Percentiles rank a stretch among this genome's conserved stretches.
These are phyloP conservation scores for Colletotrichum shisoi DNA, from an alignment of 2,329 filamentous ascomycete genomes.

Conservation along the genomic window DNA sequence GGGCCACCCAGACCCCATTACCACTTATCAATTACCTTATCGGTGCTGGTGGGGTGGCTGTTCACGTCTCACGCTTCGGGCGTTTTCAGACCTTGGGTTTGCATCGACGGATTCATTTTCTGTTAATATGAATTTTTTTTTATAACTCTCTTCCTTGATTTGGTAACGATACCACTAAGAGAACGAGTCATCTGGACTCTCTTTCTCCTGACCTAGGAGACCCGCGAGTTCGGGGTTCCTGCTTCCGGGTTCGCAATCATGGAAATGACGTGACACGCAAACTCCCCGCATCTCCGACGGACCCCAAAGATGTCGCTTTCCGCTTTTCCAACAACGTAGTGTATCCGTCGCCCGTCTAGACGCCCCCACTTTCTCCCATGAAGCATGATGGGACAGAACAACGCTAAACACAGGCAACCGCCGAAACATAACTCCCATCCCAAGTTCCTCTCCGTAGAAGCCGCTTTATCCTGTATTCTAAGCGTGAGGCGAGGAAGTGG, in stretches of 20 bases:
- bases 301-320: slow-evolving; percentile 10
- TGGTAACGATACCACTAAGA: background rate
- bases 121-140: background rate
- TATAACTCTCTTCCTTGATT: background rate
- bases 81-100: slow-evolving; percentile 5
- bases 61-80: slow-evolving; percentile 10
- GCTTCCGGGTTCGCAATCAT: background rate
- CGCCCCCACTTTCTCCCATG: background rate
- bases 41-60: background rate
- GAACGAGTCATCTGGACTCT: background rate
- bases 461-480: background rate
- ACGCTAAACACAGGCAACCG: slow-evolving; percentile 25
- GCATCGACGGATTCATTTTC: slow-evolving; percentile 16
- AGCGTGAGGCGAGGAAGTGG: background rate
- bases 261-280: background rate
- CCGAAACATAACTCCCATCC: slow-evolving; percentile 18
- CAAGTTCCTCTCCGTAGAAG: background rate
- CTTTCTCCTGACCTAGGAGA: too few relatives aligned
- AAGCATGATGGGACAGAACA: slow-evolving; percentile 14
- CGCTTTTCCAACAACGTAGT: slow-evolving; percentile 8
- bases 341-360: background rate
- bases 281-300: background rate
- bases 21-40: slow-evolving; percentile 24
- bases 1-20: slow-evolving; percentile 6
- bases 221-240: background rate